Conservation (phyloP, 345 rosid genomes). For the Eucalyptus cloeziana region DNA sequence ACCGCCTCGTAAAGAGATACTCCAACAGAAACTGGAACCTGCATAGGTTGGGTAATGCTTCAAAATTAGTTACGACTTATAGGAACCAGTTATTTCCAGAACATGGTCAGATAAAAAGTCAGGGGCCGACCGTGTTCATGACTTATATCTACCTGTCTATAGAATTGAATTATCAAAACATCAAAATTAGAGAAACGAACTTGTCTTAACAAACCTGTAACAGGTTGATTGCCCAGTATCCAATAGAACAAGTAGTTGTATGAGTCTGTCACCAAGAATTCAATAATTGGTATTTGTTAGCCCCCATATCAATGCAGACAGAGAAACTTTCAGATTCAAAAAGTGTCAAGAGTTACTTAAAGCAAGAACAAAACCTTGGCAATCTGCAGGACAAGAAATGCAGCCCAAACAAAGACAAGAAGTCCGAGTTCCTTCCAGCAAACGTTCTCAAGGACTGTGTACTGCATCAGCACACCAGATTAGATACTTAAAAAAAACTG, state of each 20-base stretch:
- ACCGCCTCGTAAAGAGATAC: conserved; percentile 57
- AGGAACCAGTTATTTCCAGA: neutral
- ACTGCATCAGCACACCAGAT: conserved; percentile 18
- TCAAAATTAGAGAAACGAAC: neutral
- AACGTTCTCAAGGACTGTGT: conserved; percentile 47
- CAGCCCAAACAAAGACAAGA: conserved; percentile 68
- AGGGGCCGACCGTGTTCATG: neutral
- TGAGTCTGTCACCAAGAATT: conserved; percentile 25
- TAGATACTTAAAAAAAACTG: neutral
- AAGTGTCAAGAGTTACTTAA: neutral
- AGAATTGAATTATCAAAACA: neutral
- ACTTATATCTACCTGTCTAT: neutral
- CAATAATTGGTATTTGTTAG: neutral
- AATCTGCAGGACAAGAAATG: conserved; percentile 59
- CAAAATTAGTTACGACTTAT: neutral
- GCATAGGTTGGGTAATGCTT: neutral
- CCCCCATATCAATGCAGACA: neutral
- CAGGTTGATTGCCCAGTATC: conserved; percentile 56
- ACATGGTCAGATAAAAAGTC: neutral
- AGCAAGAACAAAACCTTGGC: conserved; percentile 30
- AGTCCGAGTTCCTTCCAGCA: conserved; percentile 79
- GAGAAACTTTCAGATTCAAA: neutral
- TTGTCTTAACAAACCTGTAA: conserved; percentile 31
- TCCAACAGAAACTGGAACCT: conserved; percentile 66
- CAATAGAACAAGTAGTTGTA: conserved; percentile 39